Base-by-base conservation (phyloP, 768 basidiomycete genomes). In the Solioccasus polychromus region DNA sequence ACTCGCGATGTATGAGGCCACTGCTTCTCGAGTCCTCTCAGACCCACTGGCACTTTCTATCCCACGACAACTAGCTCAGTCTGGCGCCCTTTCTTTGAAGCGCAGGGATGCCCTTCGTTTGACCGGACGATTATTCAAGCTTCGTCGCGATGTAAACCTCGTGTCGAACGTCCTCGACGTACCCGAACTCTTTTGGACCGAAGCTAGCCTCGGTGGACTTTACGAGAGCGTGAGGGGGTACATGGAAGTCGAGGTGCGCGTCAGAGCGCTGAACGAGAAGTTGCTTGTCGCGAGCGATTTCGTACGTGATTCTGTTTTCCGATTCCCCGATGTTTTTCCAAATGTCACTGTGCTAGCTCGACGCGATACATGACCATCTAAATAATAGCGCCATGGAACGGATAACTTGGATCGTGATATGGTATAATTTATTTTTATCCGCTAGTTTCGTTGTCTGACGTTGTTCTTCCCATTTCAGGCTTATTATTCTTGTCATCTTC, bases 161-260 rank as follows among this genome's bases (percentile, higher is more conserved):
- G 90, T 93, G 9, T 89, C 87, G 19, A 95, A 94, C 58, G 91
- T 97, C 24, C 76, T 97, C 2, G 94, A 97, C 59, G 85, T 91
- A 5, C 93, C 93, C 1, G 92, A 93, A 60, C 68, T 97, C 36
- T 97, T 97, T 66, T 96, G 93, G 94, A 85, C 82, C 41, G 93
- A 95, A 61, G 92, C 92, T 10, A 92, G 87, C 53, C 68, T 95
- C 55, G 87, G 88, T 57, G 86, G 82, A 23, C 66, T 97, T 28
- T 97, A 97, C 60, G 90, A 92, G 54, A 92, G 92, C 0, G 92
- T 94, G 37, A 73, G 92, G 45, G 93, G 93, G 55, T 97, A 97
- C 60, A 91, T 96, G 78, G 94, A 97, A 66, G 92, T 96, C 42
- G 82, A 79, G 28, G 80, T 76, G 4, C 68, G 94, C 28, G 92